A percentile compares a stretch with the other conserved stretches of the same genome.
Evolutionary conservation across 2,329 filamentous ascomycete species (phyloP).

Genomic region (Ophiocordyceps camponoti-floridani): DNA sequence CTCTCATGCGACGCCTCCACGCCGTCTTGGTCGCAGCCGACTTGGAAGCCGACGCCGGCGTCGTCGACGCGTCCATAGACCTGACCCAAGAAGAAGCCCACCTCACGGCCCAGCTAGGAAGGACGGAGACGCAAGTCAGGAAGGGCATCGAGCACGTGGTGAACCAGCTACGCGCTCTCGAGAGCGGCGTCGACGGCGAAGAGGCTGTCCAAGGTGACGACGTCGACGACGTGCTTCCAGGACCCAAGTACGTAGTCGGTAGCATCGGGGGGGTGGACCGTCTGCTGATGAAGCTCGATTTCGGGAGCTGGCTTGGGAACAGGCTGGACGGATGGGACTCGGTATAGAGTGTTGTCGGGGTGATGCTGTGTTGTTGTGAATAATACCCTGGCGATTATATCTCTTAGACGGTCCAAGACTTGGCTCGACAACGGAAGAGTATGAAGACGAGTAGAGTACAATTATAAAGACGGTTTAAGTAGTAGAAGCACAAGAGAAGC

Average conservation of each 20-base stretch:
- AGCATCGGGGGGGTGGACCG: conserved; percentile 67
- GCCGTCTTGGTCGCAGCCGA: conserved; percentile 62
- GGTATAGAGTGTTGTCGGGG: too few species aligned
- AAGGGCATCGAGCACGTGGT: conserved; percentile 51
- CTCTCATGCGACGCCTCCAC: conserved; percentile 59
- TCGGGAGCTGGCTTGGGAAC: conserved; percentile 36
- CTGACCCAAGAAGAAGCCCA: conserved; percentile 55
- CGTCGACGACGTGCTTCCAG: conserved; percentile 20
- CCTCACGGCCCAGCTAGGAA: conserved; percentile 44
- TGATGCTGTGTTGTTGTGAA: too few species aligned
- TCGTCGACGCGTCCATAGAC: conserved; percentile 58
- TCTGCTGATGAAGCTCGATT: conserved; percentile 80
- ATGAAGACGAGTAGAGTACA: too few species aligned
- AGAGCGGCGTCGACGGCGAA: conserved; percentile 21
- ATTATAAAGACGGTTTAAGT: too few species aligned
- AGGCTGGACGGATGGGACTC: conserved; percentile 8
- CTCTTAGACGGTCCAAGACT: too few species aligned
- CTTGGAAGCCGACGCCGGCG: conserved; percentile 65
- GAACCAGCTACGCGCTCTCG: conserved; percentile 26
- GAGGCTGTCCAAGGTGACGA: conserved; percentile 14
- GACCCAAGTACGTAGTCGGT: conserved; percentile 42
- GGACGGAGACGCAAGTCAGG: conserved; percentile 47
- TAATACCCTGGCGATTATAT: too few species aligned
- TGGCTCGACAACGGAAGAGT: too few species aligned
- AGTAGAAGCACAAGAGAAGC: too few species aligned